These are phyloP conservation scores for Vaccinium darrowii DNA, from an alignment of 148 eudicot genomes.

Conservation along the genomic window DNA sequence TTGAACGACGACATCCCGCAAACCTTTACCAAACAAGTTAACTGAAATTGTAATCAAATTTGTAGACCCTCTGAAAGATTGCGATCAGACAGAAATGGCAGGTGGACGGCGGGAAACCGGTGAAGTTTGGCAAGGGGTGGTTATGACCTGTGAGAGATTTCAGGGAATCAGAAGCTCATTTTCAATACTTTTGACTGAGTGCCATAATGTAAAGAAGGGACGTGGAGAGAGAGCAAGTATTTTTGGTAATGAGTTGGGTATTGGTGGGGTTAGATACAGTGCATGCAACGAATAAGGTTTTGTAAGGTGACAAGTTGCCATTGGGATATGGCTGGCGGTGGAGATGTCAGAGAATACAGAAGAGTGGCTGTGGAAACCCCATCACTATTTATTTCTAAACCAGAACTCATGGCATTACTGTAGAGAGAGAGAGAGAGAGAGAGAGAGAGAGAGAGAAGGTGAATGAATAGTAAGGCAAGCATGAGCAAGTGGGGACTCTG, in stretches of 20 bases:
- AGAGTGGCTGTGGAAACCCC: not conserved
- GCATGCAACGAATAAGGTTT: conserved; percentile 17
- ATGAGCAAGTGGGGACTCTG: conserved; percentile 3
- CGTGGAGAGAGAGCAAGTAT: too few relatives aligned
- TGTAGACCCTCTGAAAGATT: not conserved
- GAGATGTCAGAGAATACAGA: conserved; percentile 23
- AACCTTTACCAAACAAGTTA: too few relatives aligned
- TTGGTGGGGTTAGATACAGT: not conserved
- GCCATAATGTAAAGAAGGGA: too few relatives aligned
- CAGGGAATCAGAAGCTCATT: not conserved
- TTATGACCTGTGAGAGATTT: not conserved
- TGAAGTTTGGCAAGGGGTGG: not conserved
- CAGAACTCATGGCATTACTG: not conserved
- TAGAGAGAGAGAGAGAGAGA: not conserved
- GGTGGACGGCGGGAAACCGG: not conserved
- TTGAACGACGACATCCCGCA: too few relatives aligned
- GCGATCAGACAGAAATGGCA: not conserved
- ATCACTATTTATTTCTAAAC: conserved; percentile 15
- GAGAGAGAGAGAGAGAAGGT: not conserved
- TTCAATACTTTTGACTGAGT: not conserved
- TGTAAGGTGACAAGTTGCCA: not conserved
- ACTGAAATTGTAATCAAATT: not conserved
- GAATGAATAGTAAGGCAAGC: not conserved
- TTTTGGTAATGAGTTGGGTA: too few relatives aligned
- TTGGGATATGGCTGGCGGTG: conserved; percentile 19